Evolutionary conservation across 768 basidiomycete species (phyloP).

Genomic region (Artomyces pyxidatus): DNA sequence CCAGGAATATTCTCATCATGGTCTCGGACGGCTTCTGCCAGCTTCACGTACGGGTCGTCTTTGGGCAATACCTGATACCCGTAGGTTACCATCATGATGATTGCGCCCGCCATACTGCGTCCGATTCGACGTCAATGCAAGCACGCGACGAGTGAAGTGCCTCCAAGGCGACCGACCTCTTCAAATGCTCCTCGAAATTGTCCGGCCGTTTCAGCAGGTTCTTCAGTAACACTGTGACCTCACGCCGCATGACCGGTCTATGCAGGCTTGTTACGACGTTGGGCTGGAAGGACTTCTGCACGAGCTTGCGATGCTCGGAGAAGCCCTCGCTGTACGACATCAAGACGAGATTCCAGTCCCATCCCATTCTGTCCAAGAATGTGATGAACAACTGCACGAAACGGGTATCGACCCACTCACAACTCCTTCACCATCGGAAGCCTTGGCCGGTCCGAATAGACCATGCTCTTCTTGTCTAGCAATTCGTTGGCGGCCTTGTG

Average conservation of each 20-base stretch:
- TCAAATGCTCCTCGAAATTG: background rate
- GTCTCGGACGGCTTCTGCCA: constrained; percentile 9
- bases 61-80: constrained; percentile 8
- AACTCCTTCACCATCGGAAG: constrained; percentile 12
- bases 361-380: background rate
- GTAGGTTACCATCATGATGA: constrained; percentile 14
- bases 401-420: background rate
- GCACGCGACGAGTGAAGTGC: background rate
- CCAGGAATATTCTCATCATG: background rate
- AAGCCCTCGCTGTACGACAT: constrained; percentile 3
- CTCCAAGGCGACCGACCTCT: background rate
- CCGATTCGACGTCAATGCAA: background rate
- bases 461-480: constrained; percentile 12
- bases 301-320: background rate
- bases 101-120: constrained; percentile 2
- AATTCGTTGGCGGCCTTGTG: constrained; percentile 13
- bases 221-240: background rate
- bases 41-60: constrained; percentile 9
- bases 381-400: background rate
- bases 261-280: background rate
- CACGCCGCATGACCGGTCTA: constrained; percentile 3
- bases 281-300: constrained; percentile 3
- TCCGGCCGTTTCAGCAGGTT: background rate
- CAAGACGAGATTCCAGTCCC: background rate
- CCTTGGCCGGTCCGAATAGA: constrained; percentile 15